phyloP scores from a whole-genome alignment of 495 filamentous ascomycete species.

The Penicillium odoratum region DNA sequence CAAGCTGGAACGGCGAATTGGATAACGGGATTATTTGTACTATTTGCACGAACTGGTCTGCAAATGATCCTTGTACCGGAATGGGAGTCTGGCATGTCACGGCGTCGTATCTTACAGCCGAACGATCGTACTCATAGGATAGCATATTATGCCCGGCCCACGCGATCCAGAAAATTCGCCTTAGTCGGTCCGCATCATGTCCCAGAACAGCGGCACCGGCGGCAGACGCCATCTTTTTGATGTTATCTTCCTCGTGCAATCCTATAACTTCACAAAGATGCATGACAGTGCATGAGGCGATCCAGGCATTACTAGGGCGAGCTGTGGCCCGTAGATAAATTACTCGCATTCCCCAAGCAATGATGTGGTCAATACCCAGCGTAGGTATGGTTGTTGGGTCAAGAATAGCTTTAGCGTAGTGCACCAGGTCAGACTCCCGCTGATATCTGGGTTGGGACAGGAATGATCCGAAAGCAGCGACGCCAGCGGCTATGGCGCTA shows the following conservation, averaged over 20 bases:
- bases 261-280: conserved; percentile 33
- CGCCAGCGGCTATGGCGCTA: conserved; percentile 30
- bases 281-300: conserved; percentile 37
- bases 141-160: conserved; percentile 37
- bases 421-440: conserved; percentile 31
- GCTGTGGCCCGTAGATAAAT: conserved; percentile 37
- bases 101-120: conserved; percentile 24
- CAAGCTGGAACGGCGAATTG: conserved; percentile 28
- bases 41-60: conserved; percentile 32
- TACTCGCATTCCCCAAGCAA: conserved; percentile 37
- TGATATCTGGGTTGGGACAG: conserved; percentile 28
- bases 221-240: conserved; percentile 27
- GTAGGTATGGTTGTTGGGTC: conserved; percentile 31
- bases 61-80: conserved; percentile 21
- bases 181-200: conserved; percentile 31
- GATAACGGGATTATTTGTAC: conserved; percentile 33
- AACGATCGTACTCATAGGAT: conserved; percentile 34
- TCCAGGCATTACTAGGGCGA: conserved; percentile 36
- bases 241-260: conserved; percentile 31
- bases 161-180: conserved; percentile 35
- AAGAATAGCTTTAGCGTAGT: conserved; percentile 35
- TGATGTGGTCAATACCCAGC: conserved; percentile 32
- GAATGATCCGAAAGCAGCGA: conserved; percentile 33
- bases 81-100: conserved; percentile 30
- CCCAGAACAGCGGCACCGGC: conserved; percentile 24